Conservation (phyloP, 768 basidiomycete genomes). For the Lactifluus echinatus region DNA sequence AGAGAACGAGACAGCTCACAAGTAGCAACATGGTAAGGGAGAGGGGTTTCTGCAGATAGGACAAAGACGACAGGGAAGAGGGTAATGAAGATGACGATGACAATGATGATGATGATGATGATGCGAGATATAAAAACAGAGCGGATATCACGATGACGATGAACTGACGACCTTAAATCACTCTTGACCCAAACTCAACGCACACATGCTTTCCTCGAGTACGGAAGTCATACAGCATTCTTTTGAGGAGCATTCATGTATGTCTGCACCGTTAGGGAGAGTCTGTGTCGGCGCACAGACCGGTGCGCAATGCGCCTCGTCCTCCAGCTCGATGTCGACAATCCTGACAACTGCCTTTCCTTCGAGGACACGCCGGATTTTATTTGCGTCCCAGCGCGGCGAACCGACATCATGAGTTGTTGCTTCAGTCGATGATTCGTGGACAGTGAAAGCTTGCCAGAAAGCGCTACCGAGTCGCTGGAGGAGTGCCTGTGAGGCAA, state of each 20-base stretch:
- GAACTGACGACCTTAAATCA: neutral
- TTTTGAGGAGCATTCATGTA: constrained; percentile 5
- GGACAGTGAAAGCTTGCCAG: constrained; percentile 85
- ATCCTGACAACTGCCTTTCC: constrained; percentile 72
- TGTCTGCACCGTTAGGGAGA: neutral
- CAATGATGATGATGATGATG: constrained; percentile 1
- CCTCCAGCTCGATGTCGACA: constrained; percentile 57
- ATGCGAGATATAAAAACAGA: constrained; percentile 9
- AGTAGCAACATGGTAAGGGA: neutral
- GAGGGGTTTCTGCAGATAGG: neutral
- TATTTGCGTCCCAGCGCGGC: constrained; percentile 52
- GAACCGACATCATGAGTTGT: constrained; percentile 17
- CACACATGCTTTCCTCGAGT: constrained; percentile 61
- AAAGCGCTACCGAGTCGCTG: constrained; percentile 68
- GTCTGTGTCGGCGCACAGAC: neutral
- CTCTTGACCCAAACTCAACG: constrained; percentile 50
- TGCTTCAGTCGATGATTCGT: constrained; percentile 20
- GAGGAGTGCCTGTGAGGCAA: constrained; percentile 71
- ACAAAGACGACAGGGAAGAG: no score
- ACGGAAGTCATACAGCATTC: neutral
- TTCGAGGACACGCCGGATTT: constrained; percentile 72
- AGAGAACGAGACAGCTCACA: neutral
- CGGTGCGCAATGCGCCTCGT: neutral
- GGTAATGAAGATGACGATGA: no score
- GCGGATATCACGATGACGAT: neutral